phyloP scores from a whole-genome alignment of 441 rosid species.

The Kokia cookei region DNA sequence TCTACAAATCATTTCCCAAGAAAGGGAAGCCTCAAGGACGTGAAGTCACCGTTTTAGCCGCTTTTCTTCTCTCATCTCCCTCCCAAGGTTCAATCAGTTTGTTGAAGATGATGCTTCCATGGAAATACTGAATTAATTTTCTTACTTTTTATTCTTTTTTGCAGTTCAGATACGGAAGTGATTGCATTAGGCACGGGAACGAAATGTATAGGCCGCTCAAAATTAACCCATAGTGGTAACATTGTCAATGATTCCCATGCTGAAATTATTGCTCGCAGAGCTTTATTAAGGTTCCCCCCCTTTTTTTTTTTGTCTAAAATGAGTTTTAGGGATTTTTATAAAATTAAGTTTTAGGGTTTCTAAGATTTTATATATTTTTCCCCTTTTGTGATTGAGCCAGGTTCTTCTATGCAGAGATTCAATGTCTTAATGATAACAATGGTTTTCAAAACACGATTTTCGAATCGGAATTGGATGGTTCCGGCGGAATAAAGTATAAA shows the following conservation, averaged over 20 bases:
- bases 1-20: conserved; percentile 61
- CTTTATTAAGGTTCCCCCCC: conserved; percentile 54
- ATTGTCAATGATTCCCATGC: conserved; percentile 90
- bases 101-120: background rate
- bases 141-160: background rate
- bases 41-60: conserved; percentile 77
- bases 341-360: background rate
- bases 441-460: conserved; percentile 23
- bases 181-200: conserved; percentile 87
- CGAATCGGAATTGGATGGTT: conserved; percentile 24
- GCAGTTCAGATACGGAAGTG: conserved; percentile 48
- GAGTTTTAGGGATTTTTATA: background rate
- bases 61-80: conserved; percentile 80
- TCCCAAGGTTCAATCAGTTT: conserved; percentile 35
- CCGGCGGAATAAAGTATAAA: conserved; percentile 30
- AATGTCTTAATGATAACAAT: conserved; percentile 19
- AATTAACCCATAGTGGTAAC: conserved; percentile 65
- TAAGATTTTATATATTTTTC: background rate
- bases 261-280: conserved; percentile 76
- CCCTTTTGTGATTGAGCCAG: conserved; percentile 22
- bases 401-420: conserved; percentile 70
- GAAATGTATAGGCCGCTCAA: conserved; percentile 65
- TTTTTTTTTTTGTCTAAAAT: background rate
- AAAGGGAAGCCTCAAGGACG: conserved; percentile 95
- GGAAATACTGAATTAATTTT: background rate